Evolutionary conservation across 371 early-diverging fungal species (phyloP).

Genomic region (Haplosporangium sp.): DNA sequence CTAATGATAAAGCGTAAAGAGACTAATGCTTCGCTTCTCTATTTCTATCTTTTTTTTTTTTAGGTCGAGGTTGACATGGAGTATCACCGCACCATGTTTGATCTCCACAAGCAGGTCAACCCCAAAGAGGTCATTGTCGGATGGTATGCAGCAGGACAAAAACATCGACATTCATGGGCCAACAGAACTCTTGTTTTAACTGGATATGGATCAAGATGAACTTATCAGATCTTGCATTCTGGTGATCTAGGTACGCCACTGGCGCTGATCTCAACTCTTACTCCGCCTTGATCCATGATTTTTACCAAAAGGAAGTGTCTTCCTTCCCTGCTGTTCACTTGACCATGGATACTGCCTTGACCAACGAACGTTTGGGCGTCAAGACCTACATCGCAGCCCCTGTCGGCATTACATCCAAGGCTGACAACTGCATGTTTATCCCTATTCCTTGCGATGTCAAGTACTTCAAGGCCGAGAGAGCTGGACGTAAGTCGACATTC

Average conservation of each 20-base stretch:
- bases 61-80: constrained; percentile 89
- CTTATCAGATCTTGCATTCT: too few species aligned
- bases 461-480: constrained; percentile 88
- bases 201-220: neutral
- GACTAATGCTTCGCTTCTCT: neutral
- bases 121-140: constrained; percentile 93
- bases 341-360: constrained; percentile 85
- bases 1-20: neutral
- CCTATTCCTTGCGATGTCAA: constrained; percentile 90
- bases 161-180: too few species aligned
- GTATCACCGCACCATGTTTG: constrained; percentile 86
- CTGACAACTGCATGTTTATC: constrained; percentile 86
- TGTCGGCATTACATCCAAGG: constrained; percentile 73
- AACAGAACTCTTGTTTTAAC: neutral
- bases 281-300: constrained; percentile 87
- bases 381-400: constrained; percentile 80
- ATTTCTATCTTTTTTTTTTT: neutral
- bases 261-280: constrained; percentile 77
- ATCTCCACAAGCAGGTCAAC: constrained; percentile 89
- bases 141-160: constrained; percentile 67
- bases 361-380: constrained; percentile 78
- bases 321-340: constrained; percentile 88
- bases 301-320: constrained; percentile 85
- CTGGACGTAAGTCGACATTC: constrained; percentile 73
- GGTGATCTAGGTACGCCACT: constrained; percentile 70